Percentiles rank a stretch among this genome's conserved stretches.
Conservation (phyloP, 2,329 filamentous ascomycete genomes). For the Aureobasidium lini region DNA sequence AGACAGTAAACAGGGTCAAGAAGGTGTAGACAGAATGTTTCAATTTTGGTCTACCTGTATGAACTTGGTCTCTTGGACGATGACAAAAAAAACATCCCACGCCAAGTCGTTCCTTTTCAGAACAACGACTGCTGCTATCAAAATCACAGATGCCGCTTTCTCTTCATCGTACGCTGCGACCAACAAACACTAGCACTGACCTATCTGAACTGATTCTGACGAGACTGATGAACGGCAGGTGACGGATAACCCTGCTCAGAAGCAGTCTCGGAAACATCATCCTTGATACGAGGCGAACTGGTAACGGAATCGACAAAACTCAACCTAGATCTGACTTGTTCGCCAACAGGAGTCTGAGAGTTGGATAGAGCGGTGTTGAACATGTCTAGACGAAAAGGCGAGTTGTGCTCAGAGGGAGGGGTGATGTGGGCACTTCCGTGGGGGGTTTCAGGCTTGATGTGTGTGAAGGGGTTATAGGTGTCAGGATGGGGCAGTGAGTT, state of each 20-base stretch:
- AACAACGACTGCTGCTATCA: too few species aligned
- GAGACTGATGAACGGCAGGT: background rate
- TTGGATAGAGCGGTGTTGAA: background rate
- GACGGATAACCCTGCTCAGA: background rate
- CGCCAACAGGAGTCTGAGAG: background rate
- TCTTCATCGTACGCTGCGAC: background rate
- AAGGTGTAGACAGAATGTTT: background rate
- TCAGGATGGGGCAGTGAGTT: background rate
- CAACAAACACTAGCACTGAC: background rate
- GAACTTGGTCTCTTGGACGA: background rate
- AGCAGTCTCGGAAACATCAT: background rate
- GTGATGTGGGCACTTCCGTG: background rate
- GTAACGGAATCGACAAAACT: background rate
- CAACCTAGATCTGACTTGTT: background rate
- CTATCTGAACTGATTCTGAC: background rate
- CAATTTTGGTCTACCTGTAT: background rate
- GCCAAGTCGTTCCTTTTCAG: too few species aligned
- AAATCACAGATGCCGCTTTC: too few species aligned
- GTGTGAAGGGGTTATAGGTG: background rate
- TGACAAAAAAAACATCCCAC: background rate
- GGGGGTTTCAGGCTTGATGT: background rate
- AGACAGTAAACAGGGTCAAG: background rate
- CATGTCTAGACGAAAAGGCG: constrained; percentile 1
- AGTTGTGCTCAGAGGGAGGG: background rate
- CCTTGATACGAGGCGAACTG: background rate